phyloP scores from a whole-genome alignment of 495 filamentous ascomycete genomes.

The Viridothelium virens region DNA sequence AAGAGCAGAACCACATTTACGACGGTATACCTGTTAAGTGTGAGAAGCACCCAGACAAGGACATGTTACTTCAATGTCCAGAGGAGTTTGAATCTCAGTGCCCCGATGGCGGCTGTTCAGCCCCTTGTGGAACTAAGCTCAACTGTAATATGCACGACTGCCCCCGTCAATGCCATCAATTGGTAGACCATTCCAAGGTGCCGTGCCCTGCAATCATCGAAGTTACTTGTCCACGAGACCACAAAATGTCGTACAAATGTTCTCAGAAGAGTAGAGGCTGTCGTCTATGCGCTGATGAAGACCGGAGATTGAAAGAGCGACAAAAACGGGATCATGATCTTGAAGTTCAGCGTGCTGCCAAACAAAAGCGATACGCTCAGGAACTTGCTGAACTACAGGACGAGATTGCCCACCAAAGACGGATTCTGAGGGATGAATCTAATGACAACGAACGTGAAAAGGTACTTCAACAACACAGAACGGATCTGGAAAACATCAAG shows the following conservation, averaged over 20 bases:
- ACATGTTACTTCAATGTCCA: constrained; percentile 37
- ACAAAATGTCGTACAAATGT: constrained; percentile 42
- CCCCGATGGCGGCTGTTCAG: constrained; percentile 66
- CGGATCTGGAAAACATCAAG: constrained; percentile 33
- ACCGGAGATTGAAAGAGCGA: constrained; percentile 40
- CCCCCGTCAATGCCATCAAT: constrained; percentile 53
- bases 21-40: constrained; percentile 66
- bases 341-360: constrained; percentile 44
- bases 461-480: constrained; percentile 40
- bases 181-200: constrained; percentile 60
- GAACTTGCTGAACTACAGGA: constrained; percentile 50
- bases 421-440: constrained; percentile 38
- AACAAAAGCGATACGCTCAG: constrained; percentile 44
- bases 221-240: constrained; percentile 46
- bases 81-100: constrained; percentile 54
- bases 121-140: constrained; percentile 52
- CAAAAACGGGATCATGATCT: constrained; percentile 47
- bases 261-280: constrained; percentile 31
- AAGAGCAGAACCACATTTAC: constrained; percentile 48
- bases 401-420: constrained; percentile 49
- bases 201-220: constrained; percentile 44
- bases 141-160: constrained; percentile 58
- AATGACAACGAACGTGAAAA: constrained; percentile 42
- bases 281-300: constrained; percentile 46
- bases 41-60: constrained; percentile 53